These are phyloP conservation scores for Turritis glabra DNA, from an alignment of 345 rosid species.

Conservation along the genomic window DNA sequence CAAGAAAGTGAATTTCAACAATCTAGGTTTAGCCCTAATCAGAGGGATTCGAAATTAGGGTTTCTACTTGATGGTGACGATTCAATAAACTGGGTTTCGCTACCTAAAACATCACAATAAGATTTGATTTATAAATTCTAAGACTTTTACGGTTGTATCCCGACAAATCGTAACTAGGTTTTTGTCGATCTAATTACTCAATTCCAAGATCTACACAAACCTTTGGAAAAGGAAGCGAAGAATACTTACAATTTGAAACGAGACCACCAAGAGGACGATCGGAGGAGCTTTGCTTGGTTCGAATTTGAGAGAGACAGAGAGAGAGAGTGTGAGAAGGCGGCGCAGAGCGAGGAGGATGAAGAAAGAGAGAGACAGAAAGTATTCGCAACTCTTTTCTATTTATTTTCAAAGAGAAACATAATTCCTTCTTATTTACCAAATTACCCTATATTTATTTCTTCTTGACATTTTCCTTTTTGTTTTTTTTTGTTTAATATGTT, in stretches of 20 bases:
- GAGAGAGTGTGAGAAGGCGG: conserved; percentile 14
- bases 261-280: neutral
- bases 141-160: neutral
- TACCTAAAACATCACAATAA: neutral
- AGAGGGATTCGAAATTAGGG: conserved; percentile 13
- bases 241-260: conserved; percentile 2
- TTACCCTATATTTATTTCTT: too few species aligned
- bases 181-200: neutral
- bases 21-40: neutral
- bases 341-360: conserved; percentile 5
- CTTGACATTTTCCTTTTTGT: too few species aligned
- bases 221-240: neutral
- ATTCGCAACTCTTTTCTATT: neutral
- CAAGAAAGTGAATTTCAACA: neutral
- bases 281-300: neutral
- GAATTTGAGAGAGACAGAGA: conserved; percentile 14
- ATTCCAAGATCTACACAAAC: conserved; percentile 19
- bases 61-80: neutral
- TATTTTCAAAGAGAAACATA: neutral
- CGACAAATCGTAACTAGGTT: neutral
- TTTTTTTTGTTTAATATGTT: too few species aligned
- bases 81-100: neutral
- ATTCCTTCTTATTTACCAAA: too few species aligned
- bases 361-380: neutral
- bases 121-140: neutral